Conservation (phyloP, 2,329 filamentous ascomycete genomes). For the Leptographium lundbergii region DNA sequence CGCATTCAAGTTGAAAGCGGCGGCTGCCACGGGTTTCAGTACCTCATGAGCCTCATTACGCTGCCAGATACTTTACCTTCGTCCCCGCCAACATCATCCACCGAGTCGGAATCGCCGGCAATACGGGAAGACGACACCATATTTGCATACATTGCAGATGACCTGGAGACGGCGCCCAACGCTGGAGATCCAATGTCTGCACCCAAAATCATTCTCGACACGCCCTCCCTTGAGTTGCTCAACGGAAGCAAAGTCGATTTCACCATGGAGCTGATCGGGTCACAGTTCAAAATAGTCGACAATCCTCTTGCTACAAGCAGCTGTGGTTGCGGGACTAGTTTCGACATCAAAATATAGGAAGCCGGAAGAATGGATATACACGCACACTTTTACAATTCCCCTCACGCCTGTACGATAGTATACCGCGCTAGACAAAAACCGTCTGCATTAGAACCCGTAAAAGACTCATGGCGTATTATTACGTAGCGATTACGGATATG, state of each 20-base stretch:
- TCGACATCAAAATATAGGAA: conserved; percentile 66
- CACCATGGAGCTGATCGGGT: conserved; percentile 80
- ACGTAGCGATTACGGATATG: too few species aligned
- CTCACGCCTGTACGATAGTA: neutral
- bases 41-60: conserved; percentile 76
- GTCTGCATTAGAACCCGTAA: neutral
- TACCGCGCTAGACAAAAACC: neutral
- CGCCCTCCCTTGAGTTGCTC: conserved; percentile 72
- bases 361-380: neutral
- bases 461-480: too few species aligned
- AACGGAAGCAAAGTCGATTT: conserved; percentile 95
- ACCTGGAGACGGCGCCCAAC: conserved; percentile 22
- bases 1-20: conserved; percentile 86
- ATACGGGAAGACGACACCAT: conserved; percentile 71
- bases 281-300: conserved; percentile 90
- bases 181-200: conserved; percentile 18
- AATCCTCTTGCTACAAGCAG: conserved; percentile 87
- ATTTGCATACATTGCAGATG: conserved; percentile 55
- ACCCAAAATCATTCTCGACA: conserved; percentile 82
- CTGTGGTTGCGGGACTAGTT: conserved; percentile 95
- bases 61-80: conserved; percentile 28
- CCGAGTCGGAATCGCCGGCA: conserved; percentile 18
- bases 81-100: conserved; percentile 10
- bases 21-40: conserved; percentile 96
- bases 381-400: neutral